Percentiles rank a stretch among this genome's conserved stretches.
Evolutionary conservation across 1,284 basidiomycete species (phyloP).

Genomic region (Moesziomyces parantarcticus): DNA sequence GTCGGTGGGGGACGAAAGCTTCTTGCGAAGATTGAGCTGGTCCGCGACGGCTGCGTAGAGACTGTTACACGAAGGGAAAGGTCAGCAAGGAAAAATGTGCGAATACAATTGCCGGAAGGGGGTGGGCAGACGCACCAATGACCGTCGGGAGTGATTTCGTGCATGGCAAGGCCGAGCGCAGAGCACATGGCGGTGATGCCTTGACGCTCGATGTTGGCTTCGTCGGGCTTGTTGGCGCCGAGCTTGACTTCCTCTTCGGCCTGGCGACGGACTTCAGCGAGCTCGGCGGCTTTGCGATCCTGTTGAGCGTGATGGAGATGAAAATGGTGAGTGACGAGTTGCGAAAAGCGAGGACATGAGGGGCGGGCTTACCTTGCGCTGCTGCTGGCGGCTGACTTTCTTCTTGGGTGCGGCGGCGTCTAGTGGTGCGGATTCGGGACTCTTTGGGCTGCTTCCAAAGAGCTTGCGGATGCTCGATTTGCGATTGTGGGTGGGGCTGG

Average conservation of each 20-base stretch:
- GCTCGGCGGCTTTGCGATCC: slow-evolving; percentile 57
- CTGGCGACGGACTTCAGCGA: slow-evolving; percentile 45
- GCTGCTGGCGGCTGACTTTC: slow-evolving; percentile 46
- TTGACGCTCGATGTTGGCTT: slow-evolving; percentile 50
- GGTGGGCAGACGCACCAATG: slow-evolving; percentile 73
- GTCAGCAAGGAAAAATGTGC: background rate
- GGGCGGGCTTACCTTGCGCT: slow-evolving; percentile 17
- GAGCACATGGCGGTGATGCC: slow-evolving; percentile 54
- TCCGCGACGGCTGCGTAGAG: slow-evolving; percentile 92
- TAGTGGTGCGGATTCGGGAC: slow-evolving; percentile 6
- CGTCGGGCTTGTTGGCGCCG: slow-evolving; percentile 47
- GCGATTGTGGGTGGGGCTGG: slow-evolving; percentile 15
- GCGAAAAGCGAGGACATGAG: no score
- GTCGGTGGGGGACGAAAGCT: slow-evolving; percentile 65
- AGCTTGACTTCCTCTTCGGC: slow-evolving; percentile 53
- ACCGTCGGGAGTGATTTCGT: slow-evolving; percentile 86
- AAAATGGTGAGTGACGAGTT: no score
- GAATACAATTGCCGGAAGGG: background rate
- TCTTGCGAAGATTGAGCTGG: slow-evolving; percentile 70
- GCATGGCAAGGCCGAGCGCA: slow-evolving; percentile 47
- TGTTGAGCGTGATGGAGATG: no score
- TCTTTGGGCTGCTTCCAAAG: slow-evolving; percentile 38
- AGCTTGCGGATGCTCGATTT: slow-evolving; percentile 33
- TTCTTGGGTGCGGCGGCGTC: slow-evolving; percentile 26
- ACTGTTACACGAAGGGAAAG: slow-evolving; percentile 28